phyloP scores from a whole-genome alignment of 2,329 filamentous ascomycete species.

The Scedosporium dehoogii region DNA sequence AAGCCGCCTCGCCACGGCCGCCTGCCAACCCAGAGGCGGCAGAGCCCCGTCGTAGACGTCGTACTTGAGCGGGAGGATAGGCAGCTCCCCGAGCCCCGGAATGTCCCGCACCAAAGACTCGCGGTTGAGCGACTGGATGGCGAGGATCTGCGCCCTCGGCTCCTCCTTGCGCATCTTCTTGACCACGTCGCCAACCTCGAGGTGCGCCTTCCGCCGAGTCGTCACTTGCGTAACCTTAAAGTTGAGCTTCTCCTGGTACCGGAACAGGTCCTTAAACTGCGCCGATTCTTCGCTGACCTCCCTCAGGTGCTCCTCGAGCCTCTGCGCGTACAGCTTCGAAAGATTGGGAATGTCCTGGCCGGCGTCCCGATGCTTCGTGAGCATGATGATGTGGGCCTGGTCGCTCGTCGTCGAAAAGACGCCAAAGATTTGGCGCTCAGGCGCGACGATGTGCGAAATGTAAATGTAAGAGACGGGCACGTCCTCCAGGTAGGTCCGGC shows the following conservation, averaged over 20 bases:
- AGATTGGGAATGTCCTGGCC: slow-evolving; percentile 81
- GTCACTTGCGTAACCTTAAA: slow-evolving; percentile 86
- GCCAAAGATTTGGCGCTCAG: slow-evolving; percentile 87
- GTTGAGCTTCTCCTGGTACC: slow-evolving; percentile 75
- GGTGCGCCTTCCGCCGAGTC: slow-evolving; percentile 76
- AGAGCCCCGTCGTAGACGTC: slow-evolving; percentile 78
- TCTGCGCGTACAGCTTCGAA: slow-evolving; percentile 75
- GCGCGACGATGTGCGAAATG: slow-evolving; percentile 82
- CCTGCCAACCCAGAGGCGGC: slow-evolving; percentile 89
- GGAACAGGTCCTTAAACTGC: slow-evolving; percentile 65
- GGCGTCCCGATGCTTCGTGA: slow-evolving; percentile 70
- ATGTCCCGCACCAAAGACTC: slow-evolving; percentile 76
- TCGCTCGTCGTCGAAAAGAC: slow-evolving; percentile 76
- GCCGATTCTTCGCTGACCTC: slow-evolving; percentile 49
- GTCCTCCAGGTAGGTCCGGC: slow-evolving; percentile 61
- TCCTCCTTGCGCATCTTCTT: slow-evolving; percentile 89
- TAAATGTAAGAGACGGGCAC: slow-evolving; percentile 76
- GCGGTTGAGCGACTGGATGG: slow-evolving; percentile 82
- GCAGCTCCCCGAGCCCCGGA: slow-evolving; percentile 73
- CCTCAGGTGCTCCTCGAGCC: slow-evolving; percentile 54
- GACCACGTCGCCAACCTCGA: slow-evolving; percentile 78
- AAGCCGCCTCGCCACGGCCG: slow-evolving; percentile 74
- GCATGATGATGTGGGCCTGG: slow-evolving; percentile 78
- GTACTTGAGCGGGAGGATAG: slow-evolving; percentile 69
- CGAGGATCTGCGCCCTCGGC: slow-evolving; percentile 66